Base-by-base conservation (phyloP, 257 asterid species). In the Nicotiana noctiflora region DNA sequence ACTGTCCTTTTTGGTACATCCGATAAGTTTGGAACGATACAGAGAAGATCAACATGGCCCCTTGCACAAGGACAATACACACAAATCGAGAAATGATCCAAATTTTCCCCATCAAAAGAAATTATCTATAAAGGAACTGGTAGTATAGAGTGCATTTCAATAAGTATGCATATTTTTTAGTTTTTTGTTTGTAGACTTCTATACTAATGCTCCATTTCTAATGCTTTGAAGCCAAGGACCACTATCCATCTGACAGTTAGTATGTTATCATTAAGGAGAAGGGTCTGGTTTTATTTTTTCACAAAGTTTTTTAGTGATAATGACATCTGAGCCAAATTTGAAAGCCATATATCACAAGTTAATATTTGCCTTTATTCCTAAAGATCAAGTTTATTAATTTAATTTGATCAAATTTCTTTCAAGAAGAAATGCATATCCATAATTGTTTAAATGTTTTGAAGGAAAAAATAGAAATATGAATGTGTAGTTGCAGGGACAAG, bases 191-290 rank as follows among this genome's bases (percentile, higher is more conserved):
- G 31, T 70, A 40, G 34, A 72, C 67, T n/a, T 57, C 46, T 53
- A 57, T 18, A 19, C 15, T 77, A 32, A 34, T 77, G 51, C 34
- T 60, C 8, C 15, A 29, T 77, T 3, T 77, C 53, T 17, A 77
- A 52, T 78, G 56, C 87, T 84, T 84, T 74, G 56, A 82, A 84
- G 87, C 81, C 57, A 82, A 82, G 87, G 40, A 81, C 75, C 83
- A 27, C 59, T 68, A 21, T 7, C 18, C 49, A 81, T 80, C 15
- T 77, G 76, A n/a, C 37, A 46, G 68, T 21, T 77, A 1, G 11
- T 32, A 15, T 51, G 72, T 49, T 32, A 62, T 37, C 81, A 62
- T 40, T 70, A 27, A 1, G 25, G 32, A 77, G 51, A 40, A 40
- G 27, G 11, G 10, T 60, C 44, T 59, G n/a, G 4, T 8, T 19